A percentile compares a stretch with the other conserved stretches of the same genome.
phyloP scores from a whole-genome alignment of 2,329 filamentous ascomycete species.

The Diaporthe citrichinensis region DNA sequence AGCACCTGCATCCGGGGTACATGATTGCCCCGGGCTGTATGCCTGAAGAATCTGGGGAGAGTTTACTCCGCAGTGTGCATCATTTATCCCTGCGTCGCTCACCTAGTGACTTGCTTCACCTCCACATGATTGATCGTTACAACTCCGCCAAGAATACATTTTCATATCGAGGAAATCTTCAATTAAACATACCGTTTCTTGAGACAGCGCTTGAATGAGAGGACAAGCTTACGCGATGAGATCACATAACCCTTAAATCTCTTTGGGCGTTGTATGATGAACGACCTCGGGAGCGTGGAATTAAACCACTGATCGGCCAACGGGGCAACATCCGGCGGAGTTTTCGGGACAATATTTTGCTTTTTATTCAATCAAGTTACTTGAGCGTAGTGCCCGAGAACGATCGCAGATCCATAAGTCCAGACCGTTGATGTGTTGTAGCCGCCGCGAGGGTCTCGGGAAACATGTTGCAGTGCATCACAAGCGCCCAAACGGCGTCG shows the following conservation, averaged over 20 bases:
- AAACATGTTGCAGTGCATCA: constrained; percentile 24
- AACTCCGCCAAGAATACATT: not conserved
- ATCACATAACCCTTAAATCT: not conserved
- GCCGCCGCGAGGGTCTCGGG: not conserved
- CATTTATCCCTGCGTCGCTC: constrained; percentile 29
- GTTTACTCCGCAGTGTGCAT: constrained; percentile 20
- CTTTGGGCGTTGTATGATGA: not conserved
- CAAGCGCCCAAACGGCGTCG: constrained; percentile 13
- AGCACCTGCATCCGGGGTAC: constrained; percentile 23
- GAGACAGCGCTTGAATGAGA: not conserved
- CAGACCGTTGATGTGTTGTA: not conserved
- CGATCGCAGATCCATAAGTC: not conserved
- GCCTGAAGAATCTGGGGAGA: constrained; percentile 6
- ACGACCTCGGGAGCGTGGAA: not conserved
- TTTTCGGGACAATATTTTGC: not conserved
- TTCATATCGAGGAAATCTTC: constrained; percentile 11
- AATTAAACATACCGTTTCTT: not conserved
- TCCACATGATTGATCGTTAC: not conserved
- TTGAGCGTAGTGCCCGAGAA: not conserved
- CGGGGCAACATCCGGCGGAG: not conserved
- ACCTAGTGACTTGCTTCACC: constrained; percentile 10
- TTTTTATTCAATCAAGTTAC: not conserved
- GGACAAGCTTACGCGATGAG: not conserved
- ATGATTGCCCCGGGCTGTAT: not conserved
- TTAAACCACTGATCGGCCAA: not conserved